These are phyloP conservation scores for Polymyxa betae DNA, from an alignment of 208 protist species.

Conservation along the genomic window DNA sequence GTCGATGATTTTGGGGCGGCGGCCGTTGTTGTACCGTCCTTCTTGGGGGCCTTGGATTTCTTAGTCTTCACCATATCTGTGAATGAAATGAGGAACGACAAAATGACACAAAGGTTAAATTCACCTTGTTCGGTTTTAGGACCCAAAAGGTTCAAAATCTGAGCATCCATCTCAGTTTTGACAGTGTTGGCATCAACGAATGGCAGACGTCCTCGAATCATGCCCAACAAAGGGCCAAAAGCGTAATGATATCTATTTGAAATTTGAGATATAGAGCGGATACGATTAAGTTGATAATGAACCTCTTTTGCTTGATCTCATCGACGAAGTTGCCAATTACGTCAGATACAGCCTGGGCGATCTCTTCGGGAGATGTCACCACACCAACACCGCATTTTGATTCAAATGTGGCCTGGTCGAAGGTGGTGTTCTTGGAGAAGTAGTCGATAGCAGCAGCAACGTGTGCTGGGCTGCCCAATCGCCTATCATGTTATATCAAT, in stretches of 20 bases:
- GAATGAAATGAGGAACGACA: neutral
- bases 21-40: neutral
- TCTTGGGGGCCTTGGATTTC: neutral
- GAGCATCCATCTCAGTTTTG: conserved; percentile 70
- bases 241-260: neutral
- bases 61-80: neutral
- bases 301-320: conserved; percentile 65
- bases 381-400: conserved; percentile 69
- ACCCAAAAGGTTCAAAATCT: conserved; percentile 68
- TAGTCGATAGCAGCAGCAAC: conserved; percentile 30
- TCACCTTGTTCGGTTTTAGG: conserved; percentile 73
- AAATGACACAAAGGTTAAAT: neutral
- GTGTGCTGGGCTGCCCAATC: conserved; percentile 8
- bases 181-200: conserved; percentile 70
- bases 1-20: neutral
- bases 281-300: conserved; percentile 53
- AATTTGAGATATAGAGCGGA: conserved; percentile 58
- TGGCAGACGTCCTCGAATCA: conserved; percentile 49
- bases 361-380: conserved; percentile 68
- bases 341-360: conserved; percentile 58
- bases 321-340: conserved; percentile 58
- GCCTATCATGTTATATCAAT: neutral
- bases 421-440: neutral
- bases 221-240: neutral
- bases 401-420: conserved; percentile 48